Base-by-base conservation (phyloP, 306 rosid species). In the Dryas alaskensis region DNA sequence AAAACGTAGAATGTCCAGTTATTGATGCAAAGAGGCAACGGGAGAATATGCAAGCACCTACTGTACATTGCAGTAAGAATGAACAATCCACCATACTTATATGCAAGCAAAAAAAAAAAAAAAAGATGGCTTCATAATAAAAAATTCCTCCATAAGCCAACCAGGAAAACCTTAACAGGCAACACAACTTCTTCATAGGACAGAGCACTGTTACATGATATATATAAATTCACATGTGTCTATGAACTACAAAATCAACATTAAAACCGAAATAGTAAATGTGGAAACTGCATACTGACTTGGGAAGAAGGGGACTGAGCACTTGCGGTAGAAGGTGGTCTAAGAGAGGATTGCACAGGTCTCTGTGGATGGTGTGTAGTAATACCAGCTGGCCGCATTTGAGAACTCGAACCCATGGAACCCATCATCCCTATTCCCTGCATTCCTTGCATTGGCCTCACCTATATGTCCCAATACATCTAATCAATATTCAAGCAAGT, bases 341-440 rank as follows among this genome's bases (percentile, higher is more conserved):
- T 86, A 54, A 88, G 87, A 80, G 96, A 80, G 5, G 98, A 69
- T 63, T 89, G 96, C 25, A 84, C 79, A 1, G 95, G 93, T 65
- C 99, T 83, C 78, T 85, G 99, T 69, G 80, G 87, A 81, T 75
- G 79, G 45, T 83, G 96, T 2, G 83, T 52, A 6, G 89, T 76
- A 40, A 88, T 75, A 69, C 90, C 96, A 45, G 84, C 80, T 0
- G 96, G 86, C 65, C 93, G 88, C 88, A 94, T 83, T 84, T 88
- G 97, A 25, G 98, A 78, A 79, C 76, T 81, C 1, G 96, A 88
- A 76, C 88, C 84, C 14, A 87, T 79, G 40, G 96, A 80, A 48
- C 98, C 98, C 84, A 91, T 64, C 88, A 87, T 86, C 52, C 97
- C 97, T 82, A 87, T 80, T 77, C 96, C 89, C 54, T 72, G 86